Evolutionary conservation across 2,329 filamentous ascomycete genomes (phyloP).

Genomic region (Sporothrix humicola): DNA sequence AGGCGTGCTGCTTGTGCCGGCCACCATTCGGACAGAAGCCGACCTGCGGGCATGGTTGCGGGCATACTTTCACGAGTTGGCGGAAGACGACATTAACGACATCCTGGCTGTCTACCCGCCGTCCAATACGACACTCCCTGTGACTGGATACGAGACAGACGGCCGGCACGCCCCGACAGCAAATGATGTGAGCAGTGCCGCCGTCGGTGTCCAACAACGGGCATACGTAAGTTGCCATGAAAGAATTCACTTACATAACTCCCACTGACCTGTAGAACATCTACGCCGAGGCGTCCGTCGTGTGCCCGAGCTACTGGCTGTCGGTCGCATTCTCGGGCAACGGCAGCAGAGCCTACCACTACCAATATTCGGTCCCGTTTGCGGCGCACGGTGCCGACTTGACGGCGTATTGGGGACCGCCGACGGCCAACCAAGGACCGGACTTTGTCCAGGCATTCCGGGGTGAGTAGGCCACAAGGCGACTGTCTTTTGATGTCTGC

Average conservation of each 20-base stretch:
- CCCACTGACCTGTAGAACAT: constrained; percentile 50
- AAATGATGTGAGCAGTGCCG: constrained; percentile 43
- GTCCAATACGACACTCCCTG: not conserved
- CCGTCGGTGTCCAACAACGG: constrained; percentile 56
- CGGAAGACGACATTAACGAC: not conserved
- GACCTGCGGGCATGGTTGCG: constrained; percentile 50
- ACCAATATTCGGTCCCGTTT: constrained; percentile 51
- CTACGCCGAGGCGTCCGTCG: constrained; percentile 58
- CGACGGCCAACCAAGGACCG: constrained; percentile 38
- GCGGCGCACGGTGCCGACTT: constrained; percentile 47
- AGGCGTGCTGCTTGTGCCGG: constrained; percentile 52
- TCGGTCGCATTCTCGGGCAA: constrained; percentile 50
- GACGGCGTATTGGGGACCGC: constrained; percentile 43
- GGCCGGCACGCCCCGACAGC: constrained; percentile 42
- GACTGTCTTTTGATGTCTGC: no score
- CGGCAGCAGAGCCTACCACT: constrained; percentile 46
- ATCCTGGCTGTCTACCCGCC: not conserved
- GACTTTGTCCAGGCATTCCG: constrained; percentile 39
- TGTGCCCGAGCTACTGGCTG: constrained; percentile 62
- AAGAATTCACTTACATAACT: not conserved
- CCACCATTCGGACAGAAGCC: constrained; percentile 50
- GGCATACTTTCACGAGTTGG: constrained; percentile 46
- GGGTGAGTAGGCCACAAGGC: not conserved
- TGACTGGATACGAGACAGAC: constrained; percentile 44
- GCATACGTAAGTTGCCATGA: constrained; percentile 42